phyloP scores from a whole-genome alignment of 1,284 basidiomycete species.

The Clitocybe nebularis region DNA sequence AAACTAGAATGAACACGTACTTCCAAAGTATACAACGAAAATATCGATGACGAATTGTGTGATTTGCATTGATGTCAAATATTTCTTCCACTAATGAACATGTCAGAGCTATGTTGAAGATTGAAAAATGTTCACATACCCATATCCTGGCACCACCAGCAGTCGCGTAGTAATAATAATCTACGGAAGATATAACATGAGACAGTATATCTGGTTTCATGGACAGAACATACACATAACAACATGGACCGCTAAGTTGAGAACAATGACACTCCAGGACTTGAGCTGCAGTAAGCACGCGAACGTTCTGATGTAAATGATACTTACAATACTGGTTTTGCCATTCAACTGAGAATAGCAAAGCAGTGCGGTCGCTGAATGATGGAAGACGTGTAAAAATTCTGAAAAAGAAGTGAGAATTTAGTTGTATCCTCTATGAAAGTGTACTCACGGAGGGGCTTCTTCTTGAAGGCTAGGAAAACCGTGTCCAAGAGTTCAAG shows the following conservation, averaged over 20 bases:
- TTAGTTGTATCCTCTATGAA: slow-evolving; percentile 5
- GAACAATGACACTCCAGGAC: slow-evolving; percentile 95
- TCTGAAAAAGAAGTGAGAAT: slow-evolving; percentile 40
- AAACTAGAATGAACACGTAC: slow-evolving; percentile 47
- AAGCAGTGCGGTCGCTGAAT: slow-evolving; percentile 95
- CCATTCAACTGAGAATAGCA: slow-evolving; percentile 96
- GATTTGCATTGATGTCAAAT: slow-evolving; percentile 95
- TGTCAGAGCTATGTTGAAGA: background rate
- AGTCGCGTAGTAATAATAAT: slow-evolving; percentile 97
- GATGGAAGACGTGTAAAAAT: slow-evolving; percentile 98
- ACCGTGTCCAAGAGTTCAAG: slow-evolving; percentile 93
- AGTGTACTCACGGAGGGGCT: slow-evolving; percentile 74
- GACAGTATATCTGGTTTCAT: slow-evolving; percentile 1
- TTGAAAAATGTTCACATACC: slow-evolving; percentile 45
- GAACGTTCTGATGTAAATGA: slow-evolving; percentile 10
- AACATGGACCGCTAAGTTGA: slow-evolving; percentile 95
- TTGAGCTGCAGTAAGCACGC: slow-evolving; percentile 26
- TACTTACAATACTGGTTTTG: slow-evolving; percentile 79
- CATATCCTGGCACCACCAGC: slow-evolving; percentile 94
- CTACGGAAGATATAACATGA: slow-evolving; percentile 34
- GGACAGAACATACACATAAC: slow-evolving; percentile 85
- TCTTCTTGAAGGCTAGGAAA: slow-evolving; percentile 98
- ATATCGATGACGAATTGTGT: slow-evolving; percentile 92
- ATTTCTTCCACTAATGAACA: slow-evolving; percentile 85
- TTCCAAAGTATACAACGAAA: slow-evolving; percentile 88